A percentile compares a stretch with the other conserved stretches of the same genome.
Evolutionary conservation across 768 basidiomycete species (phyloP).

Genomic region (Pleurotus djamor): DNA sequence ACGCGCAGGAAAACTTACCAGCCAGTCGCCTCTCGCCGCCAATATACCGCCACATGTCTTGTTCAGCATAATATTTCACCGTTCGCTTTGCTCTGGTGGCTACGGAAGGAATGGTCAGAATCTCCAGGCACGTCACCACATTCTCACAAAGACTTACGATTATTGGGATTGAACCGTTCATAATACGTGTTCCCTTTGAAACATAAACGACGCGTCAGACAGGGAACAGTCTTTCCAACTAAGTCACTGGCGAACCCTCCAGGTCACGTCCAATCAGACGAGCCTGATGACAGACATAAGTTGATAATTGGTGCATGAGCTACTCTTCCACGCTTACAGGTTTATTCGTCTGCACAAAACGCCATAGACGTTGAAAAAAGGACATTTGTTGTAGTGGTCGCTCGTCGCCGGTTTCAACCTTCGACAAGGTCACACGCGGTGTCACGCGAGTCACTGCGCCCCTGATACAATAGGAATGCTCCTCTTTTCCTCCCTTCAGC

Average conservation of each 20-base stretch:
- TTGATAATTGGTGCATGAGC: not conserved
- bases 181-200: conserved; percentile 58
- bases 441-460: too few relatives aligned
- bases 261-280: not conserved
- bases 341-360: not conserved
- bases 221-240: not conserved
- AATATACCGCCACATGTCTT: conserved; percentile 63
- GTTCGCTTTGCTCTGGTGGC: conserved; percentile 52
- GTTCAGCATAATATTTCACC: conserved; percentile 53
- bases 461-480: too few relatives aligned
- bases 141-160: conserved; percentile 24
- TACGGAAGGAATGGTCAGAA: conserved; percentile 11
- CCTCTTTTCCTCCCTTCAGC: too few relatives aligned
- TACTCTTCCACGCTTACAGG: not conserved
- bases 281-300: not conserved
- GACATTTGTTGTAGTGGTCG: not conserved
- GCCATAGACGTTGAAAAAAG: conserved; percentile 4
- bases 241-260: not conserved
- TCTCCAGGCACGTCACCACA: not conserved
- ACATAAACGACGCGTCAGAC: not conserved
- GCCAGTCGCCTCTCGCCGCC: conserved; percentile 57
- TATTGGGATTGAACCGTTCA: conserved; percentile 40
- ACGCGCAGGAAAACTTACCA: too few relatives aligned
- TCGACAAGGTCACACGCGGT: too few relatives aligned
- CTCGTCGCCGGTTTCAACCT: not conserved